A percentile compares a stretch with the other conserved stretches of the same genome.
phyloP scores from a whole-genome alignment of 306 rosid species.

The Purshia tridentata region DNA sequence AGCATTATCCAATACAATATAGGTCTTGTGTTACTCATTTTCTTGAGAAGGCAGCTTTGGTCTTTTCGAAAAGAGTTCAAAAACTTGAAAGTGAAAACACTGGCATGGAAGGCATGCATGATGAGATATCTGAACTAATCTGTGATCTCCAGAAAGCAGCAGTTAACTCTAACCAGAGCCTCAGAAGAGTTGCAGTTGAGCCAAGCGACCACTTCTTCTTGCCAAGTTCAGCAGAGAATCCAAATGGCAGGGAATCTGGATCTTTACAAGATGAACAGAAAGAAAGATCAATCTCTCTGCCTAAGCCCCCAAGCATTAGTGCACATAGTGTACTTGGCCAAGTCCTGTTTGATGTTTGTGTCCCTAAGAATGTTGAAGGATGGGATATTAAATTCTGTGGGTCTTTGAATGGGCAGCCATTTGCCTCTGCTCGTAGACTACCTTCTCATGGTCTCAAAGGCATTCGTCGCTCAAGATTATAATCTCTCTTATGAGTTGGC shows the following conservation, averaged over 20 bases:
- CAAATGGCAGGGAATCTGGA: conserved; percentile 29
- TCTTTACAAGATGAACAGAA: conserved; percentile 44
- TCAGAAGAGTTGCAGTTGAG: conserved; percentile 61
- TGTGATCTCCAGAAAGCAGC: conserved; percentile 73
- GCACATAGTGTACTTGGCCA: conserved; percentile 69
- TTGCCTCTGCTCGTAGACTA: conserved; percentile 59
- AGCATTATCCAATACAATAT: conserved; percentile 55
- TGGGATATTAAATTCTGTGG: conserved; percentile 69
- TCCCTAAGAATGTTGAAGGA: conserved; percentile 68
- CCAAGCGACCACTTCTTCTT: conserved; percentile 67
- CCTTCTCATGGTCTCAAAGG: conserved; percentile 53
- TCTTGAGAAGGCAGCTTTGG: conserved; percentile 53
- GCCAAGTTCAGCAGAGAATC: conserved; percentile 56
- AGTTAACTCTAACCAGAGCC: conserved; percentile 59
- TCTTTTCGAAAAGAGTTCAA: conserved; percentile 46
- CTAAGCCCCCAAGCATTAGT: conserved; percentile 53
- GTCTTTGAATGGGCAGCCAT: conserved; percentile 57
- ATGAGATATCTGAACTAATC: conserved; percentile 59
- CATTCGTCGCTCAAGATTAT: conserved; percentile 70
- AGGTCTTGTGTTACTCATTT: conserved; percentile 55
- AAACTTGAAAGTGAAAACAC: conserved; percentile 45
- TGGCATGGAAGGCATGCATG: conserved; percentile 42
- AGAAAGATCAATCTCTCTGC: conserved; percentile 45
- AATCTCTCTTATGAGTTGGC: conserved; percentile 14
- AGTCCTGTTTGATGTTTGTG: conserved; percentile 65